These are phyloP conservation scores for Blastobotrys persicus DNA, from an alignment of 1,139 yeast species.

Conservation along the genomic window DNA sequence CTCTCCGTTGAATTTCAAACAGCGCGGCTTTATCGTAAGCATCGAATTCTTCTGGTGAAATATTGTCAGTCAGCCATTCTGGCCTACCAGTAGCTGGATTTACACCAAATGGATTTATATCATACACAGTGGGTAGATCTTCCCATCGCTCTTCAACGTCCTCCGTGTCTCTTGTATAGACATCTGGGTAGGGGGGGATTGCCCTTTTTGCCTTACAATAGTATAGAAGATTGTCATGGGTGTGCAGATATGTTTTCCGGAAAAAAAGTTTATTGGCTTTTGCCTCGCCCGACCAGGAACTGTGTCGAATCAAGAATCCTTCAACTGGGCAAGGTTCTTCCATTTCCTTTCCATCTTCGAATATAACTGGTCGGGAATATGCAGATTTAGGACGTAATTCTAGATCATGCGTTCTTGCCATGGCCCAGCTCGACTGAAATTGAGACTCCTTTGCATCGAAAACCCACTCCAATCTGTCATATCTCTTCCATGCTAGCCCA, in stretches of 20 bases:
- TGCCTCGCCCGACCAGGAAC: constrained; percentile 50
- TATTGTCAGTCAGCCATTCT: constrained; percentile 52
- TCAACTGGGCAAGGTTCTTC: constrained; percentile 68
- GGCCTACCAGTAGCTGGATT: constrained; percentile 48
- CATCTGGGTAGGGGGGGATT: constrained; percentile 57
- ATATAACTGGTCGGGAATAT: constrained; percentile 41
- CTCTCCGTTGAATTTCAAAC: constrained; percentile 61
- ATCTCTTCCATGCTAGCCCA: constrained; percentile 63
- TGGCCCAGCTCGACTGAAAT: constrained; percentile 46
- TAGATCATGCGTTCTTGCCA: constrained; percentile 47
- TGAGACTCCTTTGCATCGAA: constrained; percentile 51
- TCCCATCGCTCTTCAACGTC: constrained; percentile 26
- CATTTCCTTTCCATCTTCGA: constrained; percentile 23
- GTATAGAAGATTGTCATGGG: constrained; percentile 61
- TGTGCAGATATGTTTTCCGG: constrained; percentile 59
- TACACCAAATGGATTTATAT: constrained; percentile 51
- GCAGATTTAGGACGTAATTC: constrained; percentile 57
- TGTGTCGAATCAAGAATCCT: constrained; percentile 66
- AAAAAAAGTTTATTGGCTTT: constrained; percentile 45
- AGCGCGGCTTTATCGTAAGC: constrained; percentile 56
- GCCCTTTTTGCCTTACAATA: constrained; percentile 56
- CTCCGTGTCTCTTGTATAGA: constrained; percentile 6
- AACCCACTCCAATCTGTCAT: constrained; percentile 78
- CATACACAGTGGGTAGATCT: constrained; percentile 42
- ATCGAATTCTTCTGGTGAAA: constrained; percentile 43